phyloP scores from a whole-genome alignment of 495 filamentous ascomycete species.

The Letharia lupina region DNA sequence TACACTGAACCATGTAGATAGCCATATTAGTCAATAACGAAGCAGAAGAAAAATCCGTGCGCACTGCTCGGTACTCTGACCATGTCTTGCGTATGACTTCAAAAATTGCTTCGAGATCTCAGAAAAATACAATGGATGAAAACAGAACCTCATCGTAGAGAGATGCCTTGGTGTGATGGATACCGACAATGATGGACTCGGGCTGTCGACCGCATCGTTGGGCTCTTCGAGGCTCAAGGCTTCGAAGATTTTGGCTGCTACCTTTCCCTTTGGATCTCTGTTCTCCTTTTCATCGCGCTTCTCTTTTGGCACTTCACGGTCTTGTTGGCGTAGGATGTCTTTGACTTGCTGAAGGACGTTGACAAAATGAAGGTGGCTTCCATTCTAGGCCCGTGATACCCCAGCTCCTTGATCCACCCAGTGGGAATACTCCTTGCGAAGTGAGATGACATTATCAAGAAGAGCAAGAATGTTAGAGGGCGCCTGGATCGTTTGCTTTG shows the following conservation, averaged over 20 bases:
- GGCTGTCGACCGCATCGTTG: not conserved
- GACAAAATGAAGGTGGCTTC: not conserved
- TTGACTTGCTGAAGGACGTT: not conserved
- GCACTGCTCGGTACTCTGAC: not conserved
- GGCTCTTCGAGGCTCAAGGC: not conserved
- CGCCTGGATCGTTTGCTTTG: not conserved
- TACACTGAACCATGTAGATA: not conserved
- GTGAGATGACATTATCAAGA: not conserved
- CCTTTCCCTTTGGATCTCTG: not conserved
- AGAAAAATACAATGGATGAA: not conserved
- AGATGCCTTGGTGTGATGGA: not conserved
- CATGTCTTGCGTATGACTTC: not conserved
- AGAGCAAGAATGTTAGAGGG: not conserved
- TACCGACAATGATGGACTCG: not conserved
- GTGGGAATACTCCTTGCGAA: not conserved
- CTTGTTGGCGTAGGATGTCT: not conserved
- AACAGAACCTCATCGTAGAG: not conserved
- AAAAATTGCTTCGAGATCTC: no score
- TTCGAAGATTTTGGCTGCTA: not conserved
- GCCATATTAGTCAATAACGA: not conserved
- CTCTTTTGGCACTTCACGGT: not conserved
- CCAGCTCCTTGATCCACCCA: not conserved
- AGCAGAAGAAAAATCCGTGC: not conserved
- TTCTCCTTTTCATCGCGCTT: not conserved
- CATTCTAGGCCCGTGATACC: not conserved